Evolutionary conservation across 306 rosid genomes (phyloP).

Genomic region (Vigna trinervia): DNA sequence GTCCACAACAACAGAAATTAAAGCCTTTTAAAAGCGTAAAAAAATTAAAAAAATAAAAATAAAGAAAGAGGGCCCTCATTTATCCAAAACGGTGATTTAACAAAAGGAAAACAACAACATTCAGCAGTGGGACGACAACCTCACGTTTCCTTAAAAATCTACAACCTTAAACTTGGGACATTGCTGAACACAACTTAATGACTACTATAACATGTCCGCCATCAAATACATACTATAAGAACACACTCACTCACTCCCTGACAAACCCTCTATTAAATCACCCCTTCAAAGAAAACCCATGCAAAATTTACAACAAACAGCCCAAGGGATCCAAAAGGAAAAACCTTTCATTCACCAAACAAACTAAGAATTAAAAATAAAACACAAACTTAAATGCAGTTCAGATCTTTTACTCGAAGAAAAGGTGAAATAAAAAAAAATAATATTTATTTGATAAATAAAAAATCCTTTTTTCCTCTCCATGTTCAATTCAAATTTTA

Average conservation of each 20-base stretch:
- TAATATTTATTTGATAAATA: too few relatives aligned
- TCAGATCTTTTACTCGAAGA: not conserved
- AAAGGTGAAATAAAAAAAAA: too few relatives aligned
- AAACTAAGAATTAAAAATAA: not conserved
- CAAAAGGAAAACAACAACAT: not conserved
- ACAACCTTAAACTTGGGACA: not conserved
- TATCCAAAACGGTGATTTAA: not conserved
- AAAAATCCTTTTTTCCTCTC: not conserved
- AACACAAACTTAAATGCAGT: not conserved
- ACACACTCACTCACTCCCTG: not conserved
- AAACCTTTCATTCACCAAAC: not conserved
- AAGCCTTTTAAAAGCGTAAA: constrained; percentile 25
- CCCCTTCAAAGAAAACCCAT: not conserved
- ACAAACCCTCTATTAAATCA: not conserved
- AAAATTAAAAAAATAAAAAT: not conserved
- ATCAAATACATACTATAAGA: not conserved
- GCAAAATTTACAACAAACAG: not conserved
- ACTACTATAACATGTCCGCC: not conserved
- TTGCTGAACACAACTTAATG: not conserved
- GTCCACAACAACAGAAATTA: constrained; percentile 33
- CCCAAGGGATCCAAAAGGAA: not conserved
- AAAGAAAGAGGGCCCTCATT: constrained; percentile 46
- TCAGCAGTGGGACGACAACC: not conserved
- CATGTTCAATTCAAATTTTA: not conserved
- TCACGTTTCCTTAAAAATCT: constrained; percentile 1